Conservation (phyloP, 768 basidiomycete genomes). For the Strobilomyces echinocephalus region DNA sequence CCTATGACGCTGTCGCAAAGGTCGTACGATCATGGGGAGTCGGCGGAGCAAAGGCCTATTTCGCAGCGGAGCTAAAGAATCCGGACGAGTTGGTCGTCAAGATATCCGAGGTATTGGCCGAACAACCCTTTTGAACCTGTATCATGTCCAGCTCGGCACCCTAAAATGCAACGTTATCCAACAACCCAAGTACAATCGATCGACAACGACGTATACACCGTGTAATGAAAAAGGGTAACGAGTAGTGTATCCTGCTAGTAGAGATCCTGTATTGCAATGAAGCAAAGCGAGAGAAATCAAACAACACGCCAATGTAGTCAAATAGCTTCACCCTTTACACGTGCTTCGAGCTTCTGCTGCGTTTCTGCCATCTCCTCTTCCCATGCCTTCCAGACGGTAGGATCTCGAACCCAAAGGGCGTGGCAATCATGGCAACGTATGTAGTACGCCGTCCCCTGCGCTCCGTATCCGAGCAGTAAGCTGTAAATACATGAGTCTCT, state of each 20-base stretch:
- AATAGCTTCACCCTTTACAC: background rate
- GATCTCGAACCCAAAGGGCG: slow-evolving; percentile 33
- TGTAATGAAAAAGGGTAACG: background rate
- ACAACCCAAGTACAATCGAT: background rate
- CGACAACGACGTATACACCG: background rate
- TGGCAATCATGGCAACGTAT: slow-evolving; percentile 51
- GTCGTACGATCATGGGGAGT: slow-evolving; percentile 41
- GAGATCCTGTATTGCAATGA: background rate
- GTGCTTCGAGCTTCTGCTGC: slow-evolving; percentile 30
- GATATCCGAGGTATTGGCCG: slow-evolving; percentile 47
- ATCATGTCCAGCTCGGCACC: background rate
- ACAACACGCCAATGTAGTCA: background rate
- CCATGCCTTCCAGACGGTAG: slow-evolving; percentile 40
- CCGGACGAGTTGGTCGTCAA: slow-evolving; percentile 48
- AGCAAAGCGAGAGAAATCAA: background rate
- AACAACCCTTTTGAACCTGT: slow-evolving; percentile 45
- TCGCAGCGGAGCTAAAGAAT: slow-evolving; percentile 46
- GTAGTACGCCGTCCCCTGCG: slow-evolving; percentile 37
- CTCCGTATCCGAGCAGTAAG: slow-evolving; percentile 37
- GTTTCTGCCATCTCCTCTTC: slow-evolving; percentile 38
- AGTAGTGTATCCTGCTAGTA: background rate
- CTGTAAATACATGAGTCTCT: slow-evolving; percentile 28
- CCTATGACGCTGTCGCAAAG: slow-evolving; percentile 39
- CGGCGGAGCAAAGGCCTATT: slow-evolving; percentile 47
- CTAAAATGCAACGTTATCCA: background rate